Percentiles rank a stretch among this genome's conserved stretches.
Conservation (phyloP, 768 basidiomycete species). For the Exidia glandulosa region DNA sequence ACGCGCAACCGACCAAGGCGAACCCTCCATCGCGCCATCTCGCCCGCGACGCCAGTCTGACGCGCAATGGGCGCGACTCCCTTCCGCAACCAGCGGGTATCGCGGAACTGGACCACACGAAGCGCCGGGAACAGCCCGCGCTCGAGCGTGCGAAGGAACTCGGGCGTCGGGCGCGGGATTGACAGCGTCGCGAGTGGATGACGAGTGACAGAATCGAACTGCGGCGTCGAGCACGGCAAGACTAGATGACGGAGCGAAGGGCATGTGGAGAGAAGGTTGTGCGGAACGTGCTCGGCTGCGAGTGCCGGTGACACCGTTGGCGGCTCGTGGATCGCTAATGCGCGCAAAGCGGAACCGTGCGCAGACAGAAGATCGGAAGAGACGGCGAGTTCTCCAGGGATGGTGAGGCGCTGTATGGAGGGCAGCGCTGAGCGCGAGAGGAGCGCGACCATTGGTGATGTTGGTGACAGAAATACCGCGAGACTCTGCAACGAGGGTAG, state of each 20-base stretch:
- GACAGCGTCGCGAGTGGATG: constrained; percentile 53
- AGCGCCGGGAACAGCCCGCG: constrained; percentile 38
- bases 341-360: constrained; percentile 48
- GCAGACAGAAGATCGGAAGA: constrained; percentile 45
- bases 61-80: constrained; percentile 57
- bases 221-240: constrained; percentile 15
- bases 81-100: constrained; percentile 61
- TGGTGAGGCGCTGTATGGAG: constrained; percentile 45
- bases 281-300: constrained; percentile 54
- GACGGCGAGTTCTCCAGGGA: constrained; percentile 67
- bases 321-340: constrained; percentile 45
- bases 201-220: constrained; percentile 12
- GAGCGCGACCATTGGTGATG: constrained; percentile 49
- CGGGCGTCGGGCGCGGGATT: constrained; percentile 58
- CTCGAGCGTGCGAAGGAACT: constrained; percentile 49
- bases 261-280: constrained; percentile 33
- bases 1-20: constrained; percentile 48
- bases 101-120: constrained; percentile 45
- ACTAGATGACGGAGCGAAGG: constrained; percentile 51
- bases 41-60: constrained; percentile 69
- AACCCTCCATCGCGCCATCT: constrained; percentile 64
- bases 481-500: constrained; percentile 51
- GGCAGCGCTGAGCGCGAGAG: constrained; percentile 54
- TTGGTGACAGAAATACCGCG: constrained; percentile 54
- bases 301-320: constrained; percentile 36